phyloP scores from a whole-genome alignment of 2,329 filamentous ascomycete species.

The Colletotrichum zoysiae region DNA sequence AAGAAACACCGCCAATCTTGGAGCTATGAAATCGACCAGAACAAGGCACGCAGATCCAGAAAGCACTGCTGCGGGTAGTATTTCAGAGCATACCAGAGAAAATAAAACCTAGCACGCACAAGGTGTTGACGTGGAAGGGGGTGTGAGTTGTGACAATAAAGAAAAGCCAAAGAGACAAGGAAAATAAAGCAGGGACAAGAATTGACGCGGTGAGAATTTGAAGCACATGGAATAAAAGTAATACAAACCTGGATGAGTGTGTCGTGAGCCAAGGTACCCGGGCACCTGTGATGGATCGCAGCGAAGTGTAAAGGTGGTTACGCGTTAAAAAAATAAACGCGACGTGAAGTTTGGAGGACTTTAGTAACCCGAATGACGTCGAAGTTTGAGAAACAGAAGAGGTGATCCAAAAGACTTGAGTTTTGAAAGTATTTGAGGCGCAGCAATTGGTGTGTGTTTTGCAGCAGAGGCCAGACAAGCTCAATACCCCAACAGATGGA shows the following conservation, averaged over 20 bases:
- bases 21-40: not conserved
- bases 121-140: too few relatives aligned
- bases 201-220: not conserved
- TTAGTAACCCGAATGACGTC: too few relatives aligned
- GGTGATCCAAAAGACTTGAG: too few relatives aligned
- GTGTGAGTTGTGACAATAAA: conserved; percentile 1
- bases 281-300: not conserved
- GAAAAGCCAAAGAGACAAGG: not conserved
- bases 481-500: too few relatives aligned
- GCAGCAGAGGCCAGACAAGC: not conserved
- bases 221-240: not conserved
- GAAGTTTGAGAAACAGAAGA: not conserved
- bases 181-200: not conserved
- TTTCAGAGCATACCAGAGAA: not conserved
- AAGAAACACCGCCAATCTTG: not conserved
- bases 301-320: not conserved
- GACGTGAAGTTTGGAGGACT: not conserved
- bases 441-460: not conserved
- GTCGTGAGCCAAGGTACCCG: too few relatives aligned
- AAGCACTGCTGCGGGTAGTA: not conserved
- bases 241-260: not conserved
- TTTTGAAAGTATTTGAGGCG: not conserved
- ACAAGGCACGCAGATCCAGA: not conserved
- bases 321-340: not conserved
- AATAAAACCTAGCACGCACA: not conserved